Base-by-base conservation (phyloP, 2,329 filamentous ascomycete genomes). In the Aspergillus nomiae region DNA sequence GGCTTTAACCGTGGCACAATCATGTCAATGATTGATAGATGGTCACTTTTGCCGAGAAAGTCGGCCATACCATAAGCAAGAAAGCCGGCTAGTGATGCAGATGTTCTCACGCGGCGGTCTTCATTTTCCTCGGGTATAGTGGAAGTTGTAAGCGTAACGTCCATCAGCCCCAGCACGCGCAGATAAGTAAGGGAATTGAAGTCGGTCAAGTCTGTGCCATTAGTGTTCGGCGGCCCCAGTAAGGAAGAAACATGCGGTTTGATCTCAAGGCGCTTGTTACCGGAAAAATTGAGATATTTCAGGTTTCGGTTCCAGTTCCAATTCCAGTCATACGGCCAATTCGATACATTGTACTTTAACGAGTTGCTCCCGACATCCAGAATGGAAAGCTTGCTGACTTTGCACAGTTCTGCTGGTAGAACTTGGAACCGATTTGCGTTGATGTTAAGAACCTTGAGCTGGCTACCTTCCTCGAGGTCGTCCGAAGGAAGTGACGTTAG, bases 311-410 rank as follows among this genome's bases (percentile, higher is more conserved):
- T 99, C 84, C 95, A 92, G 74, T 98, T 98, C 95, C 95, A 99
- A 73, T 99, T 99, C 95, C 95, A 99, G 76, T 99, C 95, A 75
- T 99, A 99, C 0, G 94, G 95, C 84, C 96, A 97, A 73, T 99
- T 99, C 34, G 93, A 95, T 55, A 99, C 96, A 75, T 99, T 99
- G 85, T 99, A 99, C 78, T 98, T 99, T 62, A 99, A 83, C 26
- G 87, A 89, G 74, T 99, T 99, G 83, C 92, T 97, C 64, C 94
- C 94, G 66, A 96, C 96, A 78, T 99, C 95, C 57, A 99, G 84
- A 56, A 97, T 90, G 6, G 93, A 90, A 30, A 99, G 86, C 77
- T 95, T 95, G 79, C 93, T 92, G 51, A 97, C 92, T 76, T 97
- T 92, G 65, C 93, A 96, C 56, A 99, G 89, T 75, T 99, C 95